Evolutionary conservation across 1,139 yeast genomes (phyloP), one percentile per base, ranked within the genome.

Genomic region (Blastobotrys capitulatus): DNA sequence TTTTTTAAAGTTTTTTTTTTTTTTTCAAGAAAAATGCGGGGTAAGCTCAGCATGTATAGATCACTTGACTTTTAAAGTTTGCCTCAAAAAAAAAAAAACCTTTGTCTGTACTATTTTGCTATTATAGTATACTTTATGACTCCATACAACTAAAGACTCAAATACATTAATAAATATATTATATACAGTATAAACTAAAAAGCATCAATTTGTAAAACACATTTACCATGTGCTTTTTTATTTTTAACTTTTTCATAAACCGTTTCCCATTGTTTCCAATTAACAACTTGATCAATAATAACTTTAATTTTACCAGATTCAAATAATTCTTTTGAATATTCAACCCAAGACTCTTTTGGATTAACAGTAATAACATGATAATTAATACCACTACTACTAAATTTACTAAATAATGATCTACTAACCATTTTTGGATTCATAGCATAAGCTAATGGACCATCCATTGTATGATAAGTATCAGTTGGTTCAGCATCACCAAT

Each of bases 211-310:
- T 9, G 3, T 38, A 68, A 42, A 7, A 85, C 74, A 38, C 85
- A 72, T 62, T 86, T 86, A 37, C 95, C 95, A 51, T 72, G 73
- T 2, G 83, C 81, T 46, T 65, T 71, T 49, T 78, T 77, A 15
- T 72, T 63, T 15, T 62, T 64, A 36, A 83, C 62, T 53, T 66
- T 70, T 6, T 75, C 75, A 47, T 76, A 60, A 0, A 87, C 92
- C 6, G 68, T 61, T 44, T 74, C 60, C 56, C 67, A 77, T 15
- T 82, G 74, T 3, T 70, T 74, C 58, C 83, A 73, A 5, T 72
- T 63, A 56, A 70, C 74, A 20, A 75, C 75, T 12, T 80, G 70
- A 62, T 84, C 92, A 44, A 85, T 69, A 8, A 69, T 62, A 12
- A 80, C 69, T 40, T 66, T 64, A 44, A 80, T 59, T 20, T 71